A percentile compares a stretch with the other conserved stretches of the same genome.
Evolutionary conservation across 805 yeast genomes (phyloP).

Genomic region (Barnettozyma sp.): DNA sequence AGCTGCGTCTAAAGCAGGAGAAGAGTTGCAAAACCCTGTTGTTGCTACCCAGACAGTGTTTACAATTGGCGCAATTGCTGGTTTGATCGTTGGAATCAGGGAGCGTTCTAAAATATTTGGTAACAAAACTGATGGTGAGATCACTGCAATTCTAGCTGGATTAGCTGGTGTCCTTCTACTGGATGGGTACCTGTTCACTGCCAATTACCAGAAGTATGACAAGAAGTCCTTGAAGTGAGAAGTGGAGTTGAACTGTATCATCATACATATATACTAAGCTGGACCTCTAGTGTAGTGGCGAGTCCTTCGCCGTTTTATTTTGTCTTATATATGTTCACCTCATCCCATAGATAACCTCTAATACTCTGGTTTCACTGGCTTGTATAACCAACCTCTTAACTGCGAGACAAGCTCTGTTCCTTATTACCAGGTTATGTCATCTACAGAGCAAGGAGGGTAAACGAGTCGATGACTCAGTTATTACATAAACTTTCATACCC

Average conservation of each 20-base stretch:
- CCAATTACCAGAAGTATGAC: conserved; percentile 49
- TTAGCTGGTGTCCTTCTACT: conserved; percentile 47
- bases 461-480: too few relatives aligned
- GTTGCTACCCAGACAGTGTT: conserved; percentile 48
- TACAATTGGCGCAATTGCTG: conserved; percentile 40
- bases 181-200: conserved; percentile 48
- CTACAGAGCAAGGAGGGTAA: too few relatives aligned
- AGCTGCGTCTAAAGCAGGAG: conserved; percentile 20
- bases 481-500: too few relatives aligned
- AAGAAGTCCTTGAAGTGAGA: conserved; percentile 25
- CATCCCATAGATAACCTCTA: too few relatives aligned
- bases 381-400: too few relatives aligned
- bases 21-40: conserved; percentile 56
- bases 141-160: conserved; percentile 45
- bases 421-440: too few relatives aligned
- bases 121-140: conserved; percentile 37
- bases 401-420: too few relatives aligned
- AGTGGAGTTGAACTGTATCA: too few relatives aligned
- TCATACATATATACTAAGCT: too few relatives aligned
- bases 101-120: conserved; percentile 43
- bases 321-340: too few relatives aligned
- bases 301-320: neutral
- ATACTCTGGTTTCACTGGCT: too few relatives aligned
- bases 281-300: too few relatives aligned
- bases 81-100: conserved; percentile 42